phyloP scores from a whole-genome alignment of 2,329 filamentous ascomycete genomes.

The Cordyceps fumosorosea region DNA sequence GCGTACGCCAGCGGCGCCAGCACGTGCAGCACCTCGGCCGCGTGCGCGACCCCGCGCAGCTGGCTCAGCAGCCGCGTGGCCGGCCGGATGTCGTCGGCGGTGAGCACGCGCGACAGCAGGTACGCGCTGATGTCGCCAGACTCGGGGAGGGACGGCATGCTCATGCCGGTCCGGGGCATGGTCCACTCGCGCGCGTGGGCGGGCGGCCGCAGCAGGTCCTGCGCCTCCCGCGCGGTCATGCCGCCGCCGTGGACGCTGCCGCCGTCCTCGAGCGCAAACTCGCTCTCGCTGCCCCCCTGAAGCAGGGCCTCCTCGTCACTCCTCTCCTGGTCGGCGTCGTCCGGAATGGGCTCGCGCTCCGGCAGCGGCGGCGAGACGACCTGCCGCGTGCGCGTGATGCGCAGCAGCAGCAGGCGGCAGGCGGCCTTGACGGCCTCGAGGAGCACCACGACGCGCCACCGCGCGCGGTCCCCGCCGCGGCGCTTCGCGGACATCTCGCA shows the following conservation, averaged over 20 bases:
- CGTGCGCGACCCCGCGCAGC: conserved; percentile 63
- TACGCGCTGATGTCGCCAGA: conserved; percentile 79
- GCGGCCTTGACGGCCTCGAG: conserved; percentile 82
- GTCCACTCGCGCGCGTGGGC: conserved; percentile 59
- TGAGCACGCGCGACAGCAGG: conserved; percentile 82
- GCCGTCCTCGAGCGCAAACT: conserved; percentile 33
- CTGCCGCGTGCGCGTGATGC: conserved; percentile 75
- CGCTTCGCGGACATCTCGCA: conserved; percentile 96
- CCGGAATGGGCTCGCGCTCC: conserved; percentile 72
- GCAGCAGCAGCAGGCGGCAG: conserved; percentile 72
- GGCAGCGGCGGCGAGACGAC: conserved; percentile 79
- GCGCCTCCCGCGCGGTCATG: conserved; percentile 23
- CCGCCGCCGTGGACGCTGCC: neutral
- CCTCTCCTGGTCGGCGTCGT: conserved; percentile 34
- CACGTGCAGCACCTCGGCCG: conserved; percentile 89
- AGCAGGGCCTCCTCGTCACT: conserved; percentile 30
- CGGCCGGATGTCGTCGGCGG: conserved; percentile 93
- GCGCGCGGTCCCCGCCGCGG: conserved; percentile 66
- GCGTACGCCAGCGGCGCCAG: conserved; percentile 84
- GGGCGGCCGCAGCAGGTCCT: conserved; percentile 23
- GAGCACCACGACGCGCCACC: conserved; percentile 82
- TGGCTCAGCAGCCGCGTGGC: conserved; percentile 80
- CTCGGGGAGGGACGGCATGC: conserved; percentile 74
- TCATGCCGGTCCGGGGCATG: conserved; percentile 91
- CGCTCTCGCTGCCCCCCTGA: conserved; percentile 35